Percentiles rank a stretch among this genome's conserved stretches.
Conservation (phyloP, 139 green algal species). For the Yamagishiella unicocca region DNA sequence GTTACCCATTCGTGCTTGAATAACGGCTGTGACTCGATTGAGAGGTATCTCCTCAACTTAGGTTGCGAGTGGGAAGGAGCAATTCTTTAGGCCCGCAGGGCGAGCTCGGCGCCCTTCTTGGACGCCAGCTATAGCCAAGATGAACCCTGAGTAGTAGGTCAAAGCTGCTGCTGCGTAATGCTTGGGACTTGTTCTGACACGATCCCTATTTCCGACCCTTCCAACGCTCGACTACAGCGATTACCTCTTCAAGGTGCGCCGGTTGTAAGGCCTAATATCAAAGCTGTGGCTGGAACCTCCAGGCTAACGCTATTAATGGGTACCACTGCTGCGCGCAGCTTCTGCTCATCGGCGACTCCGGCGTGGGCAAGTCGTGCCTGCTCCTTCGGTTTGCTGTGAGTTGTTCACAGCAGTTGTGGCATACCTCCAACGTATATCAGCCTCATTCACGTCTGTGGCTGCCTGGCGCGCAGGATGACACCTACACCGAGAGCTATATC, state of each 20-base stretch:
- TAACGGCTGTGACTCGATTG: too few relatives aligned
- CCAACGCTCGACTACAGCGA: constrained; percentile 68
- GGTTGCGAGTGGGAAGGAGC: background rate
- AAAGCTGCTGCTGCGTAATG: background rate
- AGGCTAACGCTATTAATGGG: too few relatives aligned
- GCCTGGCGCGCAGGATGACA: constrained; percentile 89
- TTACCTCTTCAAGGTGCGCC: constrained; percentile 93
- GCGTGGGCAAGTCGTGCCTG: constrained; percentile 98
- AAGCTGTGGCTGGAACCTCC: background rate
- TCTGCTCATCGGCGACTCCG: constrained; percentile 96
- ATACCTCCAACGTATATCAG: background rate
- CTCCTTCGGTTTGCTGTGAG: constrained; percentile 95
- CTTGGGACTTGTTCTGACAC: background rate
- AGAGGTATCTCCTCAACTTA: background rate
- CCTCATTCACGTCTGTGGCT: too few relatives aligned
- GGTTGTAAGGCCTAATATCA: background rate
- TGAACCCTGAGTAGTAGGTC: constrained; percentile 87
- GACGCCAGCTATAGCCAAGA: constrained; percentile 51
- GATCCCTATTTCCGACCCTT: constrained; percentile 16
- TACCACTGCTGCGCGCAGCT: constrained; percentile 75
- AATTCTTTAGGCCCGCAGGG: constrained; percentile 5
- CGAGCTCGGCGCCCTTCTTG: constrained; percentile 29
- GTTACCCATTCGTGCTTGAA: too few relatives aligned
- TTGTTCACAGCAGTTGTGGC: background rate
- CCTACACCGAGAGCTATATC: constrained; percentile 99